phyloP scores from a whole-genome alignment of 495 filamentous ascomycete species.

The Bathelium albidoporum region DNA sequence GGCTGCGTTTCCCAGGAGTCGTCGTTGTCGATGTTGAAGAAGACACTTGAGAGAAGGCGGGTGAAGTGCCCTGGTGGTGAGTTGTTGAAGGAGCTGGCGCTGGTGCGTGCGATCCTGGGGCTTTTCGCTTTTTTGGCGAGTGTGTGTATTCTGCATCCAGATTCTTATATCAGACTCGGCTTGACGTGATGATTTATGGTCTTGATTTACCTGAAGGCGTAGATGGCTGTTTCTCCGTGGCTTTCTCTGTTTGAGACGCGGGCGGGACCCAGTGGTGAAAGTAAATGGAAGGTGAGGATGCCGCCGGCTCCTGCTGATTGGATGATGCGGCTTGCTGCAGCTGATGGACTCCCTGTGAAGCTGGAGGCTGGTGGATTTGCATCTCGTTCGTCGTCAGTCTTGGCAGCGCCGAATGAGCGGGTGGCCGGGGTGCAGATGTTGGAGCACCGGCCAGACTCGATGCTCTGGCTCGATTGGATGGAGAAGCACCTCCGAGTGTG shows the following conservation, averaged over 20 bases:
- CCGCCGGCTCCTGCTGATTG: constrained; percentile 41
- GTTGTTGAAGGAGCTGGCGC: constrained; percentile 42
- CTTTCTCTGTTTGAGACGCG: constrained; percentile 43
- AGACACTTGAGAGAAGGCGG: constrained; percentile 43
- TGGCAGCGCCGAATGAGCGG: constrained; percentile 36
- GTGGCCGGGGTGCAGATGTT: constrained; percentile 23
- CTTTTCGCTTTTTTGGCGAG: constrained; percentile 68
- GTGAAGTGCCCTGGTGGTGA: constrained; percentile 30
- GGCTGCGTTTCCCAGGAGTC: constrained; percentile 43
- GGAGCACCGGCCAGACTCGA: constrained; percentile 27
- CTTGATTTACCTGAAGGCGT: constrained; percentile 57
- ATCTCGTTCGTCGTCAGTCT: constrained; percentile 50
- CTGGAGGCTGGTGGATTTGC: constrained; percentile 43
- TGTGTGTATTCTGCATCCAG: constrained; percentile 40
- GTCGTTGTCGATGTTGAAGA: constrained; percentile 40
- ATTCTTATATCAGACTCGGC: constrained; percentile 36
- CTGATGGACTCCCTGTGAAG: constrained; percentile 31
- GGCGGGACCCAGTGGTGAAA: constrained; percentile 92
- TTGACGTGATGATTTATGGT: constrained; percentile 42
- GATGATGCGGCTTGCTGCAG: constrained; percentile 38
- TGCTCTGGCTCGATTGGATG: constrained; percentile 23
- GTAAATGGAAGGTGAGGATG: constrained; percentile 62
- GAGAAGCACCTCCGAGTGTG: constrained; percentile 11
- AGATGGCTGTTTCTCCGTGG: constrained; percentile 48
- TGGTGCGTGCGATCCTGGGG: constrained; percentile 49